Evolutionary conservation across 306 rosid genomes (phyloP).

Genomic region (Glycyrrhiza uralensis): DNA sequence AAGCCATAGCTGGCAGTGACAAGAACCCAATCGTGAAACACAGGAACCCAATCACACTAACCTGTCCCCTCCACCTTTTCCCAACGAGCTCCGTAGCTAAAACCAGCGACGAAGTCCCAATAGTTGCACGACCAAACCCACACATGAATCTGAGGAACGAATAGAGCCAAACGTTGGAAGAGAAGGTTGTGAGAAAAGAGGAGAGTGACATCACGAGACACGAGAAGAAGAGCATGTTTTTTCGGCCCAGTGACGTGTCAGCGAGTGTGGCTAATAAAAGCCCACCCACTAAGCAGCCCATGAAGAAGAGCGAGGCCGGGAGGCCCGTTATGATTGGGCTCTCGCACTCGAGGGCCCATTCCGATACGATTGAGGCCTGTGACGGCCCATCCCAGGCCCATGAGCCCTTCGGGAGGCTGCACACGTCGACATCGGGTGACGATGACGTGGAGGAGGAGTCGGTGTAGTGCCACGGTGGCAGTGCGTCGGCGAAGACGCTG

Average conservation of each 20-base stretch:
- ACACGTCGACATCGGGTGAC: constrained; percentile 16
- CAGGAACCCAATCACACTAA: constrained; percentile 48
- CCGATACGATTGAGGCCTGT: constrained; percentile 43
- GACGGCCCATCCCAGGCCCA: constrained; percentile 58
- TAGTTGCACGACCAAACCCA: constrained; percentile 51
- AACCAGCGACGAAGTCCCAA: constrained; percentile 56
- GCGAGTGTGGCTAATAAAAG: constrained; percentile 47
- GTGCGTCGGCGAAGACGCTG: constrained; percentile 52
- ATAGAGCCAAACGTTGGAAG: constrained; percentile 52
- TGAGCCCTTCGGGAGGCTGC: constrained; percentile 28
- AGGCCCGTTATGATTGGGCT: constrained; percentile 36
- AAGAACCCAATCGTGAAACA: constrained; percentile 56
- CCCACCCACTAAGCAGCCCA: constrained; percentile 58
- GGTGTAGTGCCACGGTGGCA: constrained; percentile 53
- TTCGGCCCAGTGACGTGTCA: constrained; percentile 55
- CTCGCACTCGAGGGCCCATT: constrained; percentile 44
- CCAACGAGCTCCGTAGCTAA: constrained; percentile 61
- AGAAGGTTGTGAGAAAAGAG: constrained; percentile 38
- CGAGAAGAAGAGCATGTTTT: constrained; percentile 50
- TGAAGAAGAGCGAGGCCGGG: constrained; percentile 59
- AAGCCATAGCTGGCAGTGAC: constrained; percentile 55
- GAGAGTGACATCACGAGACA: constrained; percentile 52
- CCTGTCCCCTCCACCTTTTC: constrained; percentile 41
- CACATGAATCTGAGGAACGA: constrained; percentile 36
- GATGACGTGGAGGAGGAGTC: neutral